A percentile compares a stretch with the other conserved stretches of the same genome.
phyloP scores from a whole-genome alignment of 2,329 filamentous ascomycete species.

The Talaromyces funiculosus region DNA sequence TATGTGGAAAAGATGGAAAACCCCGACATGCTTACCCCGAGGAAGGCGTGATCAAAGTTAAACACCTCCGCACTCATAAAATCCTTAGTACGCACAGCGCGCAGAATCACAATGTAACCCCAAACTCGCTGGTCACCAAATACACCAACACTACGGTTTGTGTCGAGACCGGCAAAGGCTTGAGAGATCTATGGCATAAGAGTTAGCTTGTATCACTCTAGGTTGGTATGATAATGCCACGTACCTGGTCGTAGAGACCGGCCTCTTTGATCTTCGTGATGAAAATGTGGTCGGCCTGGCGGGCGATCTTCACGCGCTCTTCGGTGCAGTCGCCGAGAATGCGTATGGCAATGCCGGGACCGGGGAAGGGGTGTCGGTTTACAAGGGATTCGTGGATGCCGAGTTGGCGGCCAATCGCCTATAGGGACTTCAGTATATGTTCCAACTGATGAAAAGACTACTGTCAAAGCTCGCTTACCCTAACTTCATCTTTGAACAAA shows the following conservation, averaged over 20 bases:
- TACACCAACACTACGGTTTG: slow-evolving; percentile 21
- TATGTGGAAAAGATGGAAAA: no score
- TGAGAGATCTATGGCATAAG: slow-evolving; percentile 53
- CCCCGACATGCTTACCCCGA: slow-evolving; percentile 39
- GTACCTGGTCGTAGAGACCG: slow-evolving; percentile 35
- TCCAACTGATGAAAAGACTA: not conserved
- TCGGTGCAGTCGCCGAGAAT: slow-evolving; percentile 72
- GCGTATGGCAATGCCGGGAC: slow-evolving; percentile 58
- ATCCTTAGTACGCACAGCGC: slow-evolving; percentile 57
- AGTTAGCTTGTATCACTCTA: not conserved
- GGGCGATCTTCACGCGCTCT: slow-evolving; percentile 68
- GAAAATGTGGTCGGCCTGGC: slow-evolving; percentile 34
- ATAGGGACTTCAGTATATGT: not conserved
- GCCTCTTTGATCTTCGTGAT: slow-evolving; percentile 42
- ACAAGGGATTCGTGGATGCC: slow-evolving; percentile 70
- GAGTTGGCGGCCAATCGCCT: slow-evolving; percentile 63
- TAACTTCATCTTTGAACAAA: slow-evolving; percentile 71
- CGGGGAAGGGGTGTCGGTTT: slow-evolving; percentile 63
- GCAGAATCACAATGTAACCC: slow-evolving; percentile 54
- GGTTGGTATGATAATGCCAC: not conserved
- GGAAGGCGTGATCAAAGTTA: slow-evolving; percentile 57
- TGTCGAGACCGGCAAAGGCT: slow-evolving; percentile 63
- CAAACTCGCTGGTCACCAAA: slow-evolving; percentile 61
- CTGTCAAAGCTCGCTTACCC: not conserved
- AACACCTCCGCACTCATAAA: slow-evolving; percentile 71